Percentiles rank a stretch among this genome's conserved stretches.
These are phyloP conservation scores for Aotearoamyces nothofagi DNA, from an alignment of 2,329 filamentous ascomycete species.

Conservation along the genomic window DNA sequence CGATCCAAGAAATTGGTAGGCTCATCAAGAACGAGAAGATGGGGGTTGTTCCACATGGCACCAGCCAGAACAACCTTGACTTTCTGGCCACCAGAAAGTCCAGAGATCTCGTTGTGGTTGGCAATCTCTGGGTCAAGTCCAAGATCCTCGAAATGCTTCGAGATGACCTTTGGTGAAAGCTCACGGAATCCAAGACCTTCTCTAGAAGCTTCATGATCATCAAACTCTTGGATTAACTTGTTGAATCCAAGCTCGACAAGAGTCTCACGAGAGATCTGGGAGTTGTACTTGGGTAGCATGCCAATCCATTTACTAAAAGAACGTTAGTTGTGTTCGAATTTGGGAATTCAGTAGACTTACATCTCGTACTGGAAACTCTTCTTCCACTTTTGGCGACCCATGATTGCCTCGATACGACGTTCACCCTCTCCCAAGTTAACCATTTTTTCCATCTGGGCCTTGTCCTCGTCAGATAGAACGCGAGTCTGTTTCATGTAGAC, in stretches of 20 bases:
- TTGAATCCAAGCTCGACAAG: conserved; percentile 71
- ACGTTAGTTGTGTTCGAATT: conserved; percentile 16
- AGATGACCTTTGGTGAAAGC: conserved; percentile 83
- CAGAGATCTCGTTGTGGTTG: conserved; percentile 96
- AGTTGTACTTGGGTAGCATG: conserved; percentile 85
- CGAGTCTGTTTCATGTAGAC: conserved; percentile 97
- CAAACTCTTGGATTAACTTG: conserved; percentile 95
- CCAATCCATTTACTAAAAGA: conserved; percentile 69
- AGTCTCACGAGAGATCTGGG: conserved; percentile 84
- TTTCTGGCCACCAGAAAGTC: conserved; percentile 91
- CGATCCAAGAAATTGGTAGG: conserved; percentile 99
- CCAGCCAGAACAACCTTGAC: conserved; percentile 97
- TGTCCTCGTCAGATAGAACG: conserved; percentile 70
- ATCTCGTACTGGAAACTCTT: conserved; percentile 98
- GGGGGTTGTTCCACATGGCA: conserved; percentile 98
- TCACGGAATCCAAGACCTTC: conserved; percentile 94
- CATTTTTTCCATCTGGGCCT: conserved; percentile 79
- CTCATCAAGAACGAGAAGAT: conserved; percentile 93
- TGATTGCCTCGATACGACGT: conserved; percentile 70
- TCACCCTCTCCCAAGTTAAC: conserved; percentile 70
- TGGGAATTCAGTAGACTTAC: conserved; percentile 29
- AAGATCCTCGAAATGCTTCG: conserved; percentile 95
- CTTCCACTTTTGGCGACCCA: conserved; percentile 97
- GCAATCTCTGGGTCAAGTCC: conserved; percentile 95
- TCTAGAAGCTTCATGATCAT: conserved; percentile 96